phyloP scores from a whole-genome alignment of 371 early-diverging fungal species.

The Batrachochytrium dendrobatidis region DNA sequence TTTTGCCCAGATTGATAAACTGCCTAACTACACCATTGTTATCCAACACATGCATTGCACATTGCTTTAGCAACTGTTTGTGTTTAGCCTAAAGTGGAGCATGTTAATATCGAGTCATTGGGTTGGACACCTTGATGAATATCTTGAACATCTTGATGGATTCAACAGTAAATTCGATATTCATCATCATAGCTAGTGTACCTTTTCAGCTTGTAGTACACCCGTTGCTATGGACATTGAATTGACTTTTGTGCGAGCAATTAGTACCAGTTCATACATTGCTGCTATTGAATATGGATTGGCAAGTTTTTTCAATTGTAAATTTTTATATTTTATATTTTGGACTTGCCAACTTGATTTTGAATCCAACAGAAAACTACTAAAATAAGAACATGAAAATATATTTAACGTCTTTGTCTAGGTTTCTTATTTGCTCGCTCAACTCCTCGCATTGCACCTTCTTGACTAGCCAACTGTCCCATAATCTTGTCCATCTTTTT shows the following conservation, averaged over 20 bases:
- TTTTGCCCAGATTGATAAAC: constrained; percentile 58
- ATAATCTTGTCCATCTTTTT: constrained; percentile 81
- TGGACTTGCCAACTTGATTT: no score
- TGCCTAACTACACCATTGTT: constrained; percentile 71
- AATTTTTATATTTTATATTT: no score
- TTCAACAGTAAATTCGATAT: neutral
- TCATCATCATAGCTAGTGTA: neutral
- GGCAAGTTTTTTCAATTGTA: no score
- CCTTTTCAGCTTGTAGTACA: neutral
- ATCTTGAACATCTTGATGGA: neutral
- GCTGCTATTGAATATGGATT: no score
- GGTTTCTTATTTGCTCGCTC: constrained; percentile 31
- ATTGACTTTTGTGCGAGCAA: neutral
- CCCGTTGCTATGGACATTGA: neutral
- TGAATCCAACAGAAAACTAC: no score
- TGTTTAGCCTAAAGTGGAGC: neutral
- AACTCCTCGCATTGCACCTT: constrained; percentile 42
- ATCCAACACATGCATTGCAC: constrained; percentile 59
- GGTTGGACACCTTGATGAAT: neutral
- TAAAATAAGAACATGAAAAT: no score
- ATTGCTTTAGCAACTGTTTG: neutral
- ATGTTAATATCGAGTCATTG: neutral
- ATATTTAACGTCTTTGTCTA: no score
- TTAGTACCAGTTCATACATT: constrained; percentile 1
- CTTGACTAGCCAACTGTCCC: constrained; percentile 47